A percentile compares a stretch with the other conserved stretches of the same genome.
Evolutionary conservation across 306 rosid genomes (phyloP).

Genomic region (Quercus berberidifolia): DNA sequence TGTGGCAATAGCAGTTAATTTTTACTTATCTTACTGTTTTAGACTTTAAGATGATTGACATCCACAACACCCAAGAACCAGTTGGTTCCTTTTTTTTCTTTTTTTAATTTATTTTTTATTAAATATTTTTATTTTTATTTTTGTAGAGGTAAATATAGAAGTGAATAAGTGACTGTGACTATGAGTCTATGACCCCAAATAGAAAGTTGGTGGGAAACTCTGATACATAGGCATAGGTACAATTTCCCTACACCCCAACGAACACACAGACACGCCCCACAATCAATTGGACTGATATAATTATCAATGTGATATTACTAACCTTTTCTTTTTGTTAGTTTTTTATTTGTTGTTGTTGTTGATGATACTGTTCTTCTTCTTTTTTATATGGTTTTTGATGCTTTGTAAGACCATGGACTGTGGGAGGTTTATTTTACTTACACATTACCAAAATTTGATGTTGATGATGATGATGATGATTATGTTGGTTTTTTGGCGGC

Average conservation of each 20-base stretch:
- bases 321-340: neutral
- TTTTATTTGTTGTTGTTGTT: neutral
- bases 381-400: neutral
- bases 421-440: neutral
- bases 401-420: neutral
- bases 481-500: slow-evolving; percentile 9
- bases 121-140: too few relatives aligned
- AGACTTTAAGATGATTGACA: neutral
- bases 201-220: neutral
- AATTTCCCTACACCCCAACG: neutral
- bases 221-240: neutral
- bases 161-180: too few relatives aligned
- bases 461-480: neutral
- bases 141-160: too few relatives aligned
- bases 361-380: neutral
- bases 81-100: too few relatives aligned
- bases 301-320: neutral
- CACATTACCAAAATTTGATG: too few relatives aligned
- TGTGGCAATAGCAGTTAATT: neutral
- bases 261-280: neutral
- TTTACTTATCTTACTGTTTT: neutral
- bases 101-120: too few relatives aligned
- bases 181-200: too few relatives aligned
- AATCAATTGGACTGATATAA: neutral
- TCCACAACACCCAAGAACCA: neutral